Conservation (phyloP, 768 basidiomycete genomes). For the Mycena alexandri region DNA sequence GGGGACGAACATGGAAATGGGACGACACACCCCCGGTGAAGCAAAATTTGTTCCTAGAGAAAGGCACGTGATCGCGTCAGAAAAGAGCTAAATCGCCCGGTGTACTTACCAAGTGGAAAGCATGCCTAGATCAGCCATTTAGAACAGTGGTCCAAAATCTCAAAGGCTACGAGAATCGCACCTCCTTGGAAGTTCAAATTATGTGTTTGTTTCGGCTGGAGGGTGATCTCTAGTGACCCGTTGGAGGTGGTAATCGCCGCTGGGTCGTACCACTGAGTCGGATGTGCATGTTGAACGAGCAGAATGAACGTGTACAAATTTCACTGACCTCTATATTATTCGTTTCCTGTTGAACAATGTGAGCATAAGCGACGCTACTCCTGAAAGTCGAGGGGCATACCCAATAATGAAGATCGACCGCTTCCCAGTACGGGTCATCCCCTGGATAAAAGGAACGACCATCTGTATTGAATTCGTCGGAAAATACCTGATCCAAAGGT, state of each 20-base stretch:
- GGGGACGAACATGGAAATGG: neutral
- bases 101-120: conserved; percentile 23
- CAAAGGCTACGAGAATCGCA: neutral
- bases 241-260: conserved; percentile 62
- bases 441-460: conserved; percentile 67
- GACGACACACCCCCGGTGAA: conserved; percentile 79
- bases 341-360: conserved; percentile 9
- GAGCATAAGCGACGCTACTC: neutral
- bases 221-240: conserved; percentile 65
- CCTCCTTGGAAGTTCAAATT: conserved; percentile 60
- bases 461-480: conserved; percentile 74
- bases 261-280: conserved; percentile 30
- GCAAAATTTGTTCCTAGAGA: conserved; percentile 89
- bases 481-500: conserved; percentile 51
- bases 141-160: neutral
- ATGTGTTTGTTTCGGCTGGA: conserved; percentile 60
- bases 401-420: conserved; percentile 27
- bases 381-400: neutral
- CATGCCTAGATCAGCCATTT: conserved; percentile 17
- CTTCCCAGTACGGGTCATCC: conserved; percentile 31
- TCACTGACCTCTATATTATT: conserved; percentile 31
- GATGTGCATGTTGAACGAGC: neutral
- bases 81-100: no score
- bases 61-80: no score
- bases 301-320: neutral